These are phyloP conservation scores for Pythium aristosporum DNA, from an alignment of 352 stramenopile genomes.

Conservation along the genomic window DNA sequence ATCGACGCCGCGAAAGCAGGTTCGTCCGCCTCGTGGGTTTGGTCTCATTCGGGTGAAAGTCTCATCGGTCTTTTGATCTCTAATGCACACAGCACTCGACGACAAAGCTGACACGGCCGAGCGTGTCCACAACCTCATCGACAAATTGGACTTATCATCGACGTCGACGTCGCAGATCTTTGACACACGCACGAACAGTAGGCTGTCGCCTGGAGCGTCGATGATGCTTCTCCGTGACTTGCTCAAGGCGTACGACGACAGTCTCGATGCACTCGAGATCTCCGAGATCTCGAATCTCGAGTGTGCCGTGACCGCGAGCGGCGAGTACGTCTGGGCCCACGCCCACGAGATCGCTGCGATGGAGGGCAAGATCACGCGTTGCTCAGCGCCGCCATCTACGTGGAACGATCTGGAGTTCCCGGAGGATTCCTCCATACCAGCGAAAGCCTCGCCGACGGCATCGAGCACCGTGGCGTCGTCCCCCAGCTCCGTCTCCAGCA, in stretches of 20 bases:
- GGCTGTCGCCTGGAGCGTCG: slow-evolving; percentile 1
- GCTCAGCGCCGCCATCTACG: slow-evolving; percentile 3
- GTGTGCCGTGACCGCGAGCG: slow-evolving; percentile 13
- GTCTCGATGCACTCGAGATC: slow-evolving; percentile 14
- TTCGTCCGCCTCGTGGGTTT: neutral
- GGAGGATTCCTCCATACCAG: neutral
- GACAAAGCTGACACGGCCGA: neutral
- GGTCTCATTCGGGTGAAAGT: too few species aligned
- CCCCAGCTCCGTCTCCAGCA: neutral
- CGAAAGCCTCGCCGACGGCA: neutral
- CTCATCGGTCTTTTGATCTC: neutral
- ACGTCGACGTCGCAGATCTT: neutral
- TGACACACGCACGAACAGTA: neutral
- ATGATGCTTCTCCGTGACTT: slow-evolving; percentile 14
- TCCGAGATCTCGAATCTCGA: slow-evolving; percentile 10
- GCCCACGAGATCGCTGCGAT: slow-evolving; percentile 6
- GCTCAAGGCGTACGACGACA: slow-evolving; percentile 12
- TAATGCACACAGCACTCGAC: neutral
- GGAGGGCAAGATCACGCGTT: slow-evolving; percentile 8
- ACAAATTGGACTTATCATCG: slow-evolving; percentile 8
- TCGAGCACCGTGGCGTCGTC: neutral
- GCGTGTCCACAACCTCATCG: slow-evolving; percentile 23
- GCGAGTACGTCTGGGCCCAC: slow-evolving; percentile 17
- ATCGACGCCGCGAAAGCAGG: neutral
- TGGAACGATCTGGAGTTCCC: neutral